Percentiles rank a stretch among this genome's conserved stretches.
These are phyloP conservation scores for Claviceps arundinis DNA, from an alignment of 2,329 filamentous ascomycete species.

Conservation along the genomic window DNA sequence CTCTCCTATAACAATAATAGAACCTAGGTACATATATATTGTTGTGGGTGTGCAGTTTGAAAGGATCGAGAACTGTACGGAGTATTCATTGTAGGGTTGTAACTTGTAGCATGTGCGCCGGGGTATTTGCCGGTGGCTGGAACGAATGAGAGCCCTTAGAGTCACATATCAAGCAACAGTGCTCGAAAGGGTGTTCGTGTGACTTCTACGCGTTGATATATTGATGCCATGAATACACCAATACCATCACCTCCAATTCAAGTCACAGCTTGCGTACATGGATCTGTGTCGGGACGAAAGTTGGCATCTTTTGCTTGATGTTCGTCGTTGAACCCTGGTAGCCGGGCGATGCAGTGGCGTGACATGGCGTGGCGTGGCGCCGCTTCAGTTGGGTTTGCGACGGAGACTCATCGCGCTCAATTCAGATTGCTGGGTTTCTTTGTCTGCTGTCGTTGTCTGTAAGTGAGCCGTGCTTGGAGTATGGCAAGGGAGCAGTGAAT, in stretches of 20 bases:
- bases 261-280: too few relatives aligned
- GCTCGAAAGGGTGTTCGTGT: not conserved
- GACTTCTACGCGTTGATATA: not conserved
- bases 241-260: too few relatives aligned
- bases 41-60: not conserved
- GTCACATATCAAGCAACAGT: not conserved
- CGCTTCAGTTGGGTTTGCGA: not conserved
- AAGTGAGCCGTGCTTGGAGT: too few relatives aligned
- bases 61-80: not conserved
- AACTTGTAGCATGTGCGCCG: not conserved
- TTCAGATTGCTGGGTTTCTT: not conserved
- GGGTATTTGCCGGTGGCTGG: not conserved
- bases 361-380: not conserved
- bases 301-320: not conserved
- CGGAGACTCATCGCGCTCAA: not conserved
- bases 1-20: too few relatives aligned
- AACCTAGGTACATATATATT: too few relatives aligned
- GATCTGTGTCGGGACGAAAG: not conserved
- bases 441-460: too few relatives aligned
- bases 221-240: too few relatives aligned
- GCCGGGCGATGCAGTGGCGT: not conserved
- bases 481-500: too few relatives aligned
- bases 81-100: not conserved
- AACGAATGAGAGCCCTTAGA: not conserved
- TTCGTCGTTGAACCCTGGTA: not conserved